A percentile compares a stretch with the other conserved stretches of the same genome.
Conservation (phyloP, 352 stramenopile genomes). For the Elongisporangium undulatum region DNA sequence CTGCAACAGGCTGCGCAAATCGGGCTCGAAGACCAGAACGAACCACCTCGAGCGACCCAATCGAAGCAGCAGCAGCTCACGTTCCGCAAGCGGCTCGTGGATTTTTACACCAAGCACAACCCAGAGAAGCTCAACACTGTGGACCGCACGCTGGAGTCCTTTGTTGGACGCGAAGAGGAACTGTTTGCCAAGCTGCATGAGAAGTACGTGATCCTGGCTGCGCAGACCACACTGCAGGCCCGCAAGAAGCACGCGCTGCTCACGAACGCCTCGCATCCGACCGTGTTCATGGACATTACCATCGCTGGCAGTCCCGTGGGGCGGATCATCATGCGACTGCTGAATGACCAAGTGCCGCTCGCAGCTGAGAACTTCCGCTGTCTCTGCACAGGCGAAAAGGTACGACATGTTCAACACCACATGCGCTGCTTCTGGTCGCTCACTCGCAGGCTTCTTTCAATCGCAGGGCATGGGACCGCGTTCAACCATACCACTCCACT, state of each 20-base stretch:
- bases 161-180: constrained; percentile 53
- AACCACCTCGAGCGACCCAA: background rate
- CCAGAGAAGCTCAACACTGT: constrained; percentile 43
- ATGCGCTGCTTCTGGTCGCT: background rate
- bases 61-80: constrained; percentile 1
- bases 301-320: constrained; percentile 79
- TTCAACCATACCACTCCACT: constrained; percentile 46
- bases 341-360: constrained; percentile 90
- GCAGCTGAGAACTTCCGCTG: constrained; percentile 95
- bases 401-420: too few species aligned
- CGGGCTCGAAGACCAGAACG: constrained; percentile 4
- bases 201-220: constrained; percentile 40
- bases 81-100: constrained; percentile 35
- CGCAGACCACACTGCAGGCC: constrained; percentile 23
- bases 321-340: constrained; percentile 93
- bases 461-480: constrained; percentile 15
- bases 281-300: constrained; percentile 95
- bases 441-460: background rate
- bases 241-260: constrained; percentile 41
- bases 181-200: constrained; percentile 65
- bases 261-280: constrained; percentile 63
- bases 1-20: constrained; percentile 23
- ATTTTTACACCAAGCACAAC: constrained; percentile 75
- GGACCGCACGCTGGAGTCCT: constrained; percentile 51
- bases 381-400: constrained; percentile 75